Conservation (phyloP, 1,284 basidiomycete genomes). For the Rhodotorula sp. region DNA sequence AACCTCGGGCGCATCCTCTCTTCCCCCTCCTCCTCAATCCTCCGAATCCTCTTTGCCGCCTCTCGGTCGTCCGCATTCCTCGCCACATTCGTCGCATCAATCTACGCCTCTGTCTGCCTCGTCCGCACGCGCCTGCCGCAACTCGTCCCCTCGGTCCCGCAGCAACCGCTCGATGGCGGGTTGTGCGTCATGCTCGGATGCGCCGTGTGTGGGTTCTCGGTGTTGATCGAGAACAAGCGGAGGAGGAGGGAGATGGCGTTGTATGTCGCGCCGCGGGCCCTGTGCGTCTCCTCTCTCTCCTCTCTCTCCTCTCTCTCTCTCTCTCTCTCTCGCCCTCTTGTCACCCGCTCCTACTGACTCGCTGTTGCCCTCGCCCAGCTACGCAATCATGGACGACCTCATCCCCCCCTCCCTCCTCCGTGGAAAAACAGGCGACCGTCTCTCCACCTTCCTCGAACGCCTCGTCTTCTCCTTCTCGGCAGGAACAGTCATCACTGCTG, state of each 20-base stretch:
- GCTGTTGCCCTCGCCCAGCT: slow-evolving; percentile 5
- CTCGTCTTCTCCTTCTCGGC: slow-evolving; percentile 35
- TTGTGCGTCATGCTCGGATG: slow-evolving; percentile 42
- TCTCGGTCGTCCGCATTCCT: slow-evolving; percentile 49
- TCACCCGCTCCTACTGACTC: not conserved
- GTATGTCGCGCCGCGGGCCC: slow-evolving; percentile 50
- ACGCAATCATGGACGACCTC: slow-evolving; percentile 38
- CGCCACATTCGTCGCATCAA: slow-evolving; percentile 49
- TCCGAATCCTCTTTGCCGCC: slow-evolving; percentile 46
- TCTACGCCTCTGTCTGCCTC: slow-evolving; percentile 42
- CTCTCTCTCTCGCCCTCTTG: not conserved
- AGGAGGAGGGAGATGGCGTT: slow-evolving; percentile 51
- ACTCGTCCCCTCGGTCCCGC: slow-evolving; percentile 35
- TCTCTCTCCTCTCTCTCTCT: not conserved
- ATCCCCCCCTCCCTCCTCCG: slow-evolving; percentile 25
- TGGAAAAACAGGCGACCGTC: slow-evolving; percentile 13
- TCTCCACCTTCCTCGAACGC: slow-evolving; percentile 35
- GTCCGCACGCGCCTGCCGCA: slow-evolving; percentile 32
- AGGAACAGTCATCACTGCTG: slow-evolving; percentile 27
- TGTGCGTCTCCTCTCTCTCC: slow-evolving; percentile 24
- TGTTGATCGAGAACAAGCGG: slow-evolving; percentile 51
- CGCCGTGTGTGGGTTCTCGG: slow-evolving; percentile 40
- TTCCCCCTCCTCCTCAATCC: slow-evolving; percentile 40
- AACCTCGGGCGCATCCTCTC: slow-evolving; percentile 39
- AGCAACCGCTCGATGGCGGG: slow-evolving; percentile 44